Evolutionary conservation across 2,329 filamentous ascomycete genomes (phyloP), one percentile per base, ranked within the genome.

Genomic region (Neofusicoccum umdonicola): DNA sequence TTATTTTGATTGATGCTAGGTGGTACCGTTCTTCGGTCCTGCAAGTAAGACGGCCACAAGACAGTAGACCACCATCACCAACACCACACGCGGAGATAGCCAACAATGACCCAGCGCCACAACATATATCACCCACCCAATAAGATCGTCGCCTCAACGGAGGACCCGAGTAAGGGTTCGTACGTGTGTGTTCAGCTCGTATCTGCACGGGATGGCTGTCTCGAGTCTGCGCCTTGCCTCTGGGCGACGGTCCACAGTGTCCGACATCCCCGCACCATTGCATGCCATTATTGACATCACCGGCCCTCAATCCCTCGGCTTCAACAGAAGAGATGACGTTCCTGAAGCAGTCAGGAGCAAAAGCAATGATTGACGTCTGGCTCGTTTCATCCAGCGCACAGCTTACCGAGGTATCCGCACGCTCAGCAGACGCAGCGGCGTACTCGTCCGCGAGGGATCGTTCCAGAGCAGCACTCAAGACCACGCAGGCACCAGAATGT

Each of bases 301-400:
- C n/a, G 5, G 27, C 31, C 12, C n/a, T 35, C 42, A 35, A 13
- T 15, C 13, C 5, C 19, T 35, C 9, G 34, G 35, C 35, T 7
- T 37, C 13, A 39, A 31, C 27, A 44, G 39, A 27, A 34, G 11
- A 42, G 15, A 45, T 37, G 31, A 60, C 22, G 42, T 45, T 15
- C 31, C 13, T 4, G 12, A 22, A 17, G n/a, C 11, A 15, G n/a
- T 27, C 41, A 47, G 42, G 42, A 48, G 42, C 6, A 47, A 17
- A 11, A 60, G 56, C 12, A 22, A 48, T 35, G 56, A 48, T 37
- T 60, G 56, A 39, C 27, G 31, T 47, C 56, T 19, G 56, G 42
- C 56, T 60, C 47, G 56, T 60, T 60, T 60, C 56, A 60, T 47
- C 27, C 56, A 15, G 17, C 56, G 56, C 56, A 60, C 56, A 60